Percentiles rank a stretch among this genome's conserved stretches.
These are phyloP conservation scores for Chrysanthemum seticuspe DNA, from an alignment of 129 eudicot genomes.

Conservation along the genomic window DNA sequence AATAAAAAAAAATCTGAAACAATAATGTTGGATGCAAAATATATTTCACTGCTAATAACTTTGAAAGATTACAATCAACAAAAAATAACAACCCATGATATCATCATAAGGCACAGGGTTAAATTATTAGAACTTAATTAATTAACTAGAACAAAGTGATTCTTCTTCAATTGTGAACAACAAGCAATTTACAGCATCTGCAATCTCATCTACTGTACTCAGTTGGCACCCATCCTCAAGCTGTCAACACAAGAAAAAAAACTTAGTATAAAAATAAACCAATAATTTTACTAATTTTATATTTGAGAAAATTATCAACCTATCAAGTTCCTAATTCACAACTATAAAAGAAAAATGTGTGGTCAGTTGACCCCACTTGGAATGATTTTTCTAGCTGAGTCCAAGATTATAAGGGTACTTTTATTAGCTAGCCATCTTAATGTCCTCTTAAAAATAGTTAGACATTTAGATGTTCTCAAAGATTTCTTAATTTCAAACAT, in stretches of 20 bases:
- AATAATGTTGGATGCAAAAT: not conserved
- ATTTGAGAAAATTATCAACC: not conserved
- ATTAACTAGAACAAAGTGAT: conserved; percentile 30
- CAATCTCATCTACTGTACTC: conserved; percentile 64
- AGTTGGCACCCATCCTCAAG: conserved; percentile 71
- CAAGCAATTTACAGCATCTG: conserved; percentile 55
- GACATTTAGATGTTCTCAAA: no score
- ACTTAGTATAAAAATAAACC: not conserved
- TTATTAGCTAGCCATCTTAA: no score
- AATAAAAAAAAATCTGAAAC: not conserved
- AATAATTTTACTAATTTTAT: not conserved
- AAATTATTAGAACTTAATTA: conserved; percentile 15
- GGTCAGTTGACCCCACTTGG: no score
- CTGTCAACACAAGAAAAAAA: conserved; percentile 28
- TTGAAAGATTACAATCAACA: conserved; percentile 5
- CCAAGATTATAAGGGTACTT: no score
- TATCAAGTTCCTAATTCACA: not conserved
- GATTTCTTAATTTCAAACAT: no score
- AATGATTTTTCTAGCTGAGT: no score
- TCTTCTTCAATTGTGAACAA: conserved; percentile 58
- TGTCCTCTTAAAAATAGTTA: no score
- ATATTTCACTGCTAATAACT: not conserved
- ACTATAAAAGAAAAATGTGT: no score
- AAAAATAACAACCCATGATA: conserved; percentile 19
- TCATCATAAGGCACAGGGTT: conserved; percentile 23